phyloP scores from a whole-genome alignment of 2,329 filamentous ascomycete genomes.

The Pseudocercospora musae region DNA sequence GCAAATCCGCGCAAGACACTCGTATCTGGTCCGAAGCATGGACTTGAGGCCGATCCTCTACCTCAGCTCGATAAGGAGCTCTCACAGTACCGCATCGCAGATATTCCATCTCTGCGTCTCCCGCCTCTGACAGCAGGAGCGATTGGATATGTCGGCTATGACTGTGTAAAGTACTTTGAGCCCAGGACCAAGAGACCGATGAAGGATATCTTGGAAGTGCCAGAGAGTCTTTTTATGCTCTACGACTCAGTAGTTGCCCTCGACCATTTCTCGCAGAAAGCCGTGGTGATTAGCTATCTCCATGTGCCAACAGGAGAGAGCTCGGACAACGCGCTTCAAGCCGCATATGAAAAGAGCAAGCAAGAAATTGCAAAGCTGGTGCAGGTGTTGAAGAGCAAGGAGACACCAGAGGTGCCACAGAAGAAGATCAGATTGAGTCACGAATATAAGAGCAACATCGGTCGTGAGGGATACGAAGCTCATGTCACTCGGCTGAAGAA shows the following conservation, averaged over 20 bases:
- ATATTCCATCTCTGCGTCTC: slow-evolving; percentile 76
- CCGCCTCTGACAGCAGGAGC: slow-evolving; percentile 88
- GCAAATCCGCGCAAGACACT: slow-evolving; percentile 75
- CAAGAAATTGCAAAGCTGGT: slow-evolving; percentile 65
- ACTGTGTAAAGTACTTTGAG: slow-evolving; percentile 97
- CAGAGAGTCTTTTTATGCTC: slow-evolving; percentile 94
- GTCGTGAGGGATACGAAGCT: slow-evolving; percentile 80
- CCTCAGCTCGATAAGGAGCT: slow-evolving; percentile 79
- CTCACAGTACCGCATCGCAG: slow-evolving; percentile 71
- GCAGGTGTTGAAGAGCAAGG: slow-evolving; percentile 66
- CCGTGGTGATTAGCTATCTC: slow-evolving; percentile 92
- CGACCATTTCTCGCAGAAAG: slow-evolving; percentile 88
- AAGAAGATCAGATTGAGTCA: slow-evolving; percentile 68
- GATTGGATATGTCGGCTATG: slow-evolving; percentile 95
- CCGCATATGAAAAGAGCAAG: slow-evolving; percentile 67
- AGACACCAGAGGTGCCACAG: slow-evolving; percentile 66
- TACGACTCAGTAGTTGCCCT: slow-evolving; percentile 93
- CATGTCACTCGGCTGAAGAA: slow-evolving; percentile 84
- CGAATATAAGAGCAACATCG: slow-evolving; percentile 89
- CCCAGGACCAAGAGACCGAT: slow-evolving; percentile 83
- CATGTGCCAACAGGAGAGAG: slow-evolving; percentile 53
- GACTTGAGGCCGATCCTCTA: slow-evolving; percentile 78
- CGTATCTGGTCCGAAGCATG: slow-evolving; percentile 83
- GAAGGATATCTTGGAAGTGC: slow-evolving; percentile 83
- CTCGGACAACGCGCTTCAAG: slow-evolving; percentile 52